Base-by-base conservation (phyloP, 768 basidiomycete genomes). In the Lentinula lateritia region DNA sequence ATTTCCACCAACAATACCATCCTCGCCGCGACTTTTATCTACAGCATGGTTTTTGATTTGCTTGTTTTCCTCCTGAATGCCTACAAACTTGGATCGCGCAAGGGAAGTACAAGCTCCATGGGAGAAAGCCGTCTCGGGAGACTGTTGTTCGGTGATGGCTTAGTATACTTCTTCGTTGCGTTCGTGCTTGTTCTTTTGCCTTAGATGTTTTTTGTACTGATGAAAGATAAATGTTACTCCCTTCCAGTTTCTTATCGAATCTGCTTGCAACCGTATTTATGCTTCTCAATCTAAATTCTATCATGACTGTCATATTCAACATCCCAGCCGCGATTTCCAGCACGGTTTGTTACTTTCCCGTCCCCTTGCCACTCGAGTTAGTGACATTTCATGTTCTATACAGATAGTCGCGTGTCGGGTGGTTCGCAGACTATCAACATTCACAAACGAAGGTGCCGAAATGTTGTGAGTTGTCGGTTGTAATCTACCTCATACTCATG, bases 151-250 rank as follows among this genome's bases (percentile, higher is more conserved):
- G 76, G 76, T n/a, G 88, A 90, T 67, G 88, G 88, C 23, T 69
- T 90, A 53, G 85, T 89, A 52, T 90, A 85, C 74, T 90, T 89
- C 69, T 69, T 81, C 65, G 83, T 90, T 60, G 88, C 88, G 85
- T 89, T 69, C 73, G 87, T 66, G 20, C 18, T 48, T 46, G 5
- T 45, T 23, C 2, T 48, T 23, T 48, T 9, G 7, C n/a, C 6
- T 12, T 9, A 48, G 9, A 45, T 7, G 28, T 28, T 28, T 28
- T 20, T 20, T 20, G n/a, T 23, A 48, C 23, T 48, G 20, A 48
- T 8, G 8, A 8, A 48, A 20, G 16, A 50, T n/a, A 48, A 20
- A 7, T 18, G 2, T 42, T 16, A 1, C 2, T 13, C 16, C 16
- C 2, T n/a, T 3, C 36, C 54, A 89, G 87, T 36, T 90, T 90